Conservation (phyloP, 495 filamentous ascomycete genomes). For the Xylaria flabelliformis region DNA sequence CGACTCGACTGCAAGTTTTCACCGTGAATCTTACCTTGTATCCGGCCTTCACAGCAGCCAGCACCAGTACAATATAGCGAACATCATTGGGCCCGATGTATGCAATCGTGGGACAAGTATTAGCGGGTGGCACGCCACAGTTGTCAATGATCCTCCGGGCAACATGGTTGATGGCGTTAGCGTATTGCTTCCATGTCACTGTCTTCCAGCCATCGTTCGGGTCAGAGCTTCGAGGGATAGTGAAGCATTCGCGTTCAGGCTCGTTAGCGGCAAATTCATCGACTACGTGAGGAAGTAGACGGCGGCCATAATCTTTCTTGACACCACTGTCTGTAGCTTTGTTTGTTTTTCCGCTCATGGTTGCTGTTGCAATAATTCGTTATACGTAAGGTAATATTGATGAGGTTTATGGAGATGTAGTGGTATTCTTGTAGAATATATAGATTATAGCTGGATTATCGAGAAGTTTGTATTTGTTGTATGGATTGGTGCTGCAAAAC, state of each 20-base stretch:
- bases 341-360: neutral
- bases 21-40: constrained; percentile 44
- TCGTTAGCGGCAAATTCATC: constrained; percentile 55
- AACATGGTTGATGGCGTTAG: constrained; percentile 58
- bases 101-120: constrained; percentile 50
- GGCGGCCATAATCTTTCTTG: constrained; percentile 38
- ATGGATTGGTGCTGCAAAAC: neutral
- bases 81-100: constrained; percentile 57
- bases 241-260: constrained; percentile 51
- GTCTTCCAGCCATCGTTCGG: constrained; percentile 59
- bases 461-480: neutral
- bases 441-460: neutral
- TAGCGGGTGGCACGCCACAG: constrained; percentile 42
- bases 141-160: constrained; percentile 55
- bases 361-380: neutral
- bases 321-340: neutral
- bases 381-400: neutral
- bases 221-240: constrained; percentile 47
- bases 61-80: constrained; percentile 53
- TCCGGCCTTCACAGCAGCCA: constrained; percentile 53
- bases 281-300: constrained; percentile 52
- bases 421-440: neutral
- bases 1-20: neutral
- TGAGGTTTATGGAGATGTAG: neutral
- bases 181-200: constrained; percentile 56